Percentiles rank a stretch among this genome's conserved stretches.
These are phyloP conservation scores for Hirschioporus abietinus DNA, from an alignment of 768 basidiomycete species.

Conservation along the genomic window DNA sequence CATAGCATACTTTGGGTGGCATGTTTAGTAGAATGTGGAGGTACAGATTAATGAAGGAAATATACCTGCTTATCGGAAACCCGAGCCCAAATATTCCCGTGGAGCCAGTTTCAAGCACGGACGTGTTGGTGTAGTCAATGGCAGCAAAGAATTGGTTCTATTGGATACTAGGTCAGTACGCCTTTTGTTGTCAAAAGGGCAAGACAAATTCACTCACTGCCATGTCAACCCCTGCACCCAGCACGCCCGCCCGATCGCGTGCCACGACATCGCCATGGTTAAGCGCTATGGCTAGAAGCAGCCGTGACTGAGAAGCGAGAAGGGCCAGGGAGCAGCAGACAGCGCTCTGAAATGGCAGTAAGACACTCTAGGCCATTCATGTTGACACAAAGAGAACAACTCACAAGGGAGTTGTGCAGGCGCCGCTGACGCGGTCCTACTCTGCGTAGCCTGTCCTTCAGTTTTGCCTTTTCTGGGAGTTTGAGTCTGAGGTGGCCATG, in stretches of 20 bases:
- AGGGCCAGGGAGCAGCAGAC: no score
- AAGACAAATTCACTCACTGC: constrained; percentile 41
- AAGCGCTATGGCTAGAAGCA: no score
- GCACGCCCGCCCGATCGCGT: constrained; percentile 39
- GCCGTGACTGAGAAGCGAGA: no score
- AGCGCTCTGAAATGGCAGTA: no score
- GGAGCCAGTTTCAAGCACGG: constrained; percentile 46
- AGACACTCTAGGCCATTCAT: no score
- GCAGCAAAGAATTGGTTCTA: constrained; percentile 57
- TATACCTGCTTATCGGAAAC: constrained; percentile 67
- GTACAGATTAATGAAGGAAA: neutral
- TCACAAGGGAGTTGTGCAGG: no score
- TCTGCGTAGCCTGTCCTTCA: no score
- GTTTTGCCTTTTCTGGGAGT: no score
- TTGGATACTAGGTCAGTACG: constrained; percentile 14
- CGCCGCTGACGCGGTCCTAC: no score
- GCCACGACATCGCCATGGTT: constrained; percentile 69
- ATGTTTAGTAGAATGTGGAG: neutral
- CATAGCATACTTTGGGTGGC: neutral
- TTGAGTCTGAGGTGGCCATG: no score
- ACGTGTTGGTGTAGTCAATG: constrained; percentile 65
- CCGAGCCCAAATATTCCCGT: constrained; percentile 73
- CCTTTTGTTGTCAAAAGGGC: neutral
- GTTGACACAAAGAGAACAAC: no score
- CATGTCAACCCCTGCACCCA: neutral